Evolutionary conservation across 495 filamentous ascomycete genomes (phyloP), one percentile per base, ranked within the genome.

Genomic region (Trichoderma virens): DNA sequence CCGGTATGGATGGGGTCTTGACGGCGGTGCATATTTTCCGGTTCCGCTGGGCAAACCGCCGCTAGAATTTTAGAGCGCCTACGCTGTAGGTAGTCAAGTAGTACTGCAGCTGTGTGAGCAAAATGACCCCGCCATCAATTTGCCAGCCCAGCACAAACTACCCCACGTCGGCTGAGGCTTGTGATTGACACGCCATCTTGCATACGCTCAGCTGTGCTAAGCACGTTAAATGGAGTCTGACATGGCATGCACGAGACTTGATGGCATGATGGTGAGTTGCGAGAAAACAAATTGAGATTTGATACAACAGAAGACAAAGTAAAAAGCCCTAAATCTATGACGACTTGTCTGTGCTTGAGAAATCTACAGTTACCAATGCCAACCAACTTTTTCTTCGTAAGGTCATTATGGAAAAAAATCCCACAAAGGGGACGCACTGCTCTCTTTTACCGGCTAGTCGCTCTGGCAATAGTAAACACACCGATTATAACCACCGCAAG

Each of bases 401-500:
- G 34, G 61, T 62, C 61, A 62, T 45, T 47, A 62, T 43, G 38
- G n/a, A 41, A 38, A 13, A 27, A 35, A 39, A 34, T 30, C 8
- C 28, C 20, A 35, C 59, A 25, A 25, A 20, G 31, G 59, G 51
- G 59, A 61, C 35, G n/a, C 59, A 27, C 14, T 60, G 35, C 34
- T 18, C 20, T 65, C 54, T 20, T 61, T 82, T 77, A 92, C 71
- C 87, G 82, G 65, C 82, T 86, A 25, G 85, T 88, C 47, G 86
- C 78, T 62, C 94, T 86, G 64, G 91, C 88, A 68, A 98, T 82
- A n/a, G 90, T 83, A 79, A 98, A 98, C 25, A 97, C 93, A 60
- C 88, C 92, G 20, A 91, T 83, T 78, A 99, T 96, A 25, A 96
- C 92, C 23, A 94, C 92, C 8, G 94, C 95, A 68, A 99, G 75